These are phyloP conservation scores for Hypoxylon sp. DNA, from an alignment of 2,329 filamentous ascomycete genomes.

Conservation along the genomic window DNA sequence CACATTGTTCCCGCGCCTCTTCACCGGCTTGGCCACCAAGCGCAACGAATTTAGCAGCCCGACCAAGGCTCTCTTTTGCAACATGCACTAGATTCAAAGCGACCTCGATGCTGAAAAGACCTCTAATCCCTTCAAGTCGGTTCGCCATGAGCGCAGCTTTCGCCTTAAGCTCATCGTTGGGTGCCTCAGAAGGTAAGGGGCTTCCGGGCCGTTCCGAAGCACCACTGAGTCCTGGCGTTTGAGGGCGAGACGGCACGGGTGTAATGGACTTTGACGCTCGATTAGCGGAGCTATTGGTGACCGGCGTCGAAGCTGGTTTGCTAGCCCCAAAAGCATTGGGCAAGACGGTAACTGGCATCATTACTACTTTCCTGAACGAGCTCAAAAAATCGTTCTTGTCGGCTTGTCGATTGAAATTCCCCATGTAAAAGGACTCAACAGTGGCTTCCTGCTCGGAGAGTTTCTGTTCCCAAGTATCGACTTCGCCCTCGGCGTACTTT, in stretches of 20 bases:
- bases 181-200: conserved; percentile 69
- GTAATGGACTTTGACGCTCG: conserved; percentile 44
- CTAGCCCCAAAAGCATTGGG: conserved; percentile 68
- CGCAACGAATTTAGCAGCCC: conserved; percentile 81
- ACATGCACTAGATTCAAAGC: conserved; percentile 88
- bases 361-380: conserved; percentile 97
- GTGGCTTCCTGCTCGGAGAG: conserved; percentile 89
- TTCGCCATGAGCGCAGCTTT: conserved; percentile 99
- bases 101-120: conserved; percentile 95
- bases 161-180: conserved; percentile 89
- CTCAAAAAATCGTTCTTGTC: conserved; percentile 96
- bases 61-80: conserved; percentile 87
- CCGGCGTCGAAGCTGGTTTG: conserved; percentile 47
- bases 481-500: conserved; percentile 76
- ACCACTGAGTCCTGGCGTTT: conserved; percentile 56
- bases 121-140: conserved; percentile 91
- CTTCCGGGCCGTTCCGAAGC: conserved; percentile 51
- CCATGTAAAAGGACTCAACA: conserved; percentile 94
- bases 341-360: conserved; percentile 96
- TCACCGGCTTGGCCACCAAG: conserved; percentile 82
- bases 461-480: conserved; percentile 89
- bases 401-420: conserved; percentile 89
- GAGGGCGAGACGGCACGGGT: conserved; percentile 57
- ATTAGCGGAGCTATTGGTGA: conserved; percentile 44
- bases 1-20: conserved; percentile 87